These are phyloP conservation scores for Claviceps purpurea DNA, from an alignment of 2,329 filamentous ascomycete species.

Conservation along the genomic window DNA sequence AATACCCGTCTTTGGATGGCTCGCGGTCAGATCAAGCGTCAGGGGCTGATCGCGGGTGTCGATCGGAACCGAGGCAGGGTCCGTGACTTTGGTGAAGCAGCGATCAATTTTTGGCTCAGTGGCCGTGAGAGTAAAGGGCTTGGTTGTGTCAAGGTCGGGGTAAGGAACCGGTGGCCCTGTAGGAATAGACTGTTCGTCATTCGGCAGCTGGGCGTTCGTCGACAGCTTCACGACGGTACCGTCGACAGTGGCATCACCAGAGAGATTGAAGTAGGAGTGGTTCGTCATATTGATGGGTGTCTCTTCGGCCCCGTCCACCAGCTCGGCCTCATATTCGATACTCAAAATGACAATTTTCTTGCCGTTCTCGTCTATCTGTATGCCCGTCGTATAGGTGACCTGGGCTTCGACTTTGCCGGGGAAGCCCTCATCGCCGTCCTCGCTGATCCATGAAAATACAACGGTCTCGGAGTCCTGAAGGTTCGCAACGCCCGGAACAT, in stretches of 20 bases:
- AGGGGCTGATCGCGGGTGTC: conserved; percentile 54
- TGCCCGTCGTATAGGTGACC: conserved; percentile 66
- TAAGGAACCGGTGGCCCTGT: conserved; percentile 51
- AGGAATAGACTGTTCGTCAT: conserved; percentile 63
- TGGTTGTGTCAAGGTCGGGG: conserved; percentile 49
- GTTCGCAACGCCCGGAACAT: conserved; percentile 36
- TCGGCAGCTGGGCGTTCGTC: conserved; percentile 53
- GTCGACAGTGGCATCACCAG: conserved; percentile 36
- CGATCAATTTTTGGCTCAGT: conserved; percentile 70
- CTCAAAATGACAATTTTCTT: conserved; percentile 58
- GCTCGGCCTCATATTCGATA: conserved; percentile 80
- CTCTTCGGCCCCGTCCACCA: conserved; percentile 70
- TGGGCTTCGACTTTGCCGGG: conserved; percentile 70
- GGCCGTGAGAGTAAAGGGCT: conserved; percentile 59
- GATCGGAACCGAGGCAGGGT: conserved; percentile 45
- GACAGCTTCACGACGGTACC: conserved; percentile 54
- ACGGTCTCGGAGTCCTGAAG: conserved; percentile 51
- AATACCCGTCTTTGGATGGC: conserved; percentile 59
- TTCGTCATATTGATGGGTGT: conserved; percentile 90
- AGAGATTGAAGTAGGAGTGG: conserved; percentile 69
- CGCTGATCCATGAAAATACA: conserved; percentile 51
- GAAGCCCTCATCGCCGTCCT: conserved; percentile 79
- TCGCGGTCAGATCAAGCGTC: conserved; percentile 54
- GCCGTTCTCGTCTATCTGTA: conserved; percentile 45
- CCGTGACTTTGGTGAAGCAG: conserved; percentile 68